Evolutionary conservation across 768 basidiomycete genomes (phyloP), one percentile per base, ranked within the genome.

Genomic region (Udeniomyces megalosporus): DNA sequence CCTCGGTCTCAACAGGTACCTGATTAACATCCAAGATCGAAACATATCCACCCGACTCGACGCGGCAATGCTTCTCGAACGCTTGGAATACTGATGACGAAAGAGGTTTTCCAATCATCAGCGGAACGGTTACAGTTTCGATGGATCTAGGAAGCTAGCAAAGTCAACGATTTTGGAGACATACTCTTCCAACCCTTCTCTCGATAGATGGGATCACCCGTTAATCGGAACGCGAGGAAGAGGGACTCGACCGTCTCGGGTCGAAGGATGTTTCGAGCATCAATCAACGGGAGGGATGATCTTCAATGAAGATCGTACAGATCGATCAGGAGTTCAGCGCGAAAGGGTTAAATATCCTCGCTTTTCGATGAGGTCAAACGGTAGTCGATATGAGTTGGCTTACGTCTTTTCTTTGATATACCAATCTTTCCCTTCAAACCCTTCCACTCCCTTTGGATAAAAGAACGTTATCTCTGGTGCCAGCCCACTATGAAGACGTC

Each of bases 201-300:
- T 15, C 92, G 82, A 71, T 92, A 96, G 29, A 78, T 76, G 31
- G 78, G 75, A 68, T 95, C 83, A 6, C 89, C 89, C 2, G 92
- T 93, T 4, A 90, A 76, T n/a, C 92, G 81, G 73, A 75, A 95
- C 0, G 89, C 91, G 48, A 90, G 76, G 78, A 96, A 93, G 45
- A 95, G 81, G 0, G 88, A 91, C 72, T 97, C 92, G 28, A 91
- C 80, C 1, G 92, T 97, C 76, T 97, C 92, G 2, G 92, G 92
- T 7, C 90, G 82, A 10, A 97, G 82, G 72, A 96, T 95, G 71
- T 97, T 95, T 44, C 90, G 82, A 12, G 89, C 89, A 68, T 93
- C 90, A 66, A 90, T 84, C 1, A 74, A 68, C 3, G 70, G 42
- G 15, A 26, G 46, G n/a, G 60, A 67, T 7, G 50, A 34, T 1